These are phyloP conservation scores for Rubroboletus pulcherrimus DNA, from an alignment of 768 basidiomycete genomes.

Conservation along the genomic window DNA sequence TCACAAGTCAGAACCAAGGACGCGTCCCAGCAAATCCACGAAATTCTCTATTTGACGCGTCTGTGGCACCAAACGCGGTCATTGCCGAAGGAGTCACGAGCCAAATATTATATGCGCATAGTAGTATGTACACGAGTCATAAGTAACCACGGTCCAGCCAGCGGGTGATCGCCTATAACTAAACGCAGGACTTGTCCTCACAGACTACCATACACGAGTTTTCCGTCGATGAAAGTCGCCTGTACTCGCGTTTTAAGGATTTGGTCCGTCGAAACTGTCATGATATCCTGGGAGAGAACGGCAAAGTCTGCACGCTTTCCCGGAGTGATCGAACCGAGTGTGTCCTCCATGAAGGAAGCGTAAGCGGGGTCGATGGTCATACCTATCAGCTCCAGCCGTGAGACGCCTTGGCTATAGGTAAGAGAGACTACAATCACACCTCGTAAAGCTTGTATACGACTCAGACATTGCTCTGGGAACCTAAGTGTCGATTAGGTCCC, in stretches of 20 bases:
- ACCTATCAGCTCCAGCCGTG: constrained; percentile 38
- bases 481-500: constrained; percentile 33
- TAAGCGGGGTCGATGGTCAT: constrained; percentile 89
- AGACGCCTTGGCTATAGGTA: background rate
- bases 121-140: background rate
- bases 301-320: constrained; percentile 87
- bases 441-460: constrained; percentile 71
- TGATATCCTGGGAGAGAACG: constrained; percentile 80
- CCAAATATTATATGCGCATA: background rate
- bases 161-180: background rate
- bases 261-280: constrained; percentile 53
- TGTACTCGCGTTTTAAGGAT: constrained; percentile 68
- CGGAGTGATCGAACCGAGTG: constrained; percentile 68
- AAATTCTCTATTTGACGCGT: constrained; percentile 13
- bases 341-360: constrained; percentile 75
- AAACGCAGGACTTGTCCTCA: constrained; percentile 11
- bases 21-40: background rate
- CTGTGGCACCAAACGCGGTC: constrained; percentile 18
- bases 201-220: constrained; percentile 41
- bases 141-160: background rate
- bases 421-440: constrained; percentile 35
- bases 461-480: constrained; percentile 80
- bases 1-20: background rate
- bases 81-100: constrained; percentile 5
- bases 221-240: constrained; percentile 78